Evolutionary conservation across 371 early-diverging fungal genomes (phyloP), one percentile per base, ranked within the genome.

Genomic region (Blyttiomyces sp.): DNA sequence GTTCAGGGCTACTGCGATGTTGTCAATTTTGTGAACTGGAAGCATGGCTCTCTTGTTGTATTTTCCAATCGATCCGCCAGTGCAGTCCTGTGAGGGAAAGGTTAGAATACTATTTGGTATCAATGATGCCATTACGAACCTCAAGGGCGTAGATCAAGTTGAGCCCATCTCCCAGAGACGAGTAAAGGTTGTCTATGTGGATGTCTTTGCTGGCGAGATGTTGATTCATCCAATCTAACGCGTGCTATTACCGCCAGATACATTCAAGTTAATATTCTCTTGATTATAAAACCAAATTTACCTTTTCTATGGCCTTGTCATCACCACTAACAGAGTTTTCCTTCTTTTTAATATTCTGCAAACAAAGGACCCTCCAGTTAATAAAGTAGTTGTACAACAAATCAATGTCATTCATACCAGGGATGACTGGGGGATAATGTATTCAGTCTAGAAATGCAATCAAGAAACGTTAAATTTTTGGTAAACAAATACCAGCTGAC

Each of bases 241-340:
- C 80, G 6, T 50, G 45, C 79, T 77, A 61, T 5, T 21, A 31
- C 6, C 24, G 31, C 32, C 28, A 30, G 54, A 44, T 43, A 4
- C 17, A 35, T 51, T 33, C 55, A 9, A 54, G 46, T 9, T 9
- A 21, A 17, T n/a, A 23, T 31, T 13, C 26, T 7, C 11, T 31
- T 49, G n/a, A 21, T 3, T 32, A 35, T 23, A 23, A 48, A 19
- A 6, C 21, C 27, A n/a, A 19, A 21, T 57, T 1, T 26, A 72
- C 77, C 70, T 74, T 75, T 65, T 79, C 80, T 49, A 79, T 65
- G 16, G 76, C 76, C 34, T 63, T 66, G 52, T 79, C 80, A 46
- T 79, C 80, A 2, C 76, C 77, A 43, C 69, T 68, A 17, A 43
- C 49, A 23, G 66, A 65, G 53, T 74, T 60, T 58, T 72, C 74